phyloP scores from a whole-genome alignment of 2,329 filamentous ascomycete species.

The Aspergillus sp. region DNA sequence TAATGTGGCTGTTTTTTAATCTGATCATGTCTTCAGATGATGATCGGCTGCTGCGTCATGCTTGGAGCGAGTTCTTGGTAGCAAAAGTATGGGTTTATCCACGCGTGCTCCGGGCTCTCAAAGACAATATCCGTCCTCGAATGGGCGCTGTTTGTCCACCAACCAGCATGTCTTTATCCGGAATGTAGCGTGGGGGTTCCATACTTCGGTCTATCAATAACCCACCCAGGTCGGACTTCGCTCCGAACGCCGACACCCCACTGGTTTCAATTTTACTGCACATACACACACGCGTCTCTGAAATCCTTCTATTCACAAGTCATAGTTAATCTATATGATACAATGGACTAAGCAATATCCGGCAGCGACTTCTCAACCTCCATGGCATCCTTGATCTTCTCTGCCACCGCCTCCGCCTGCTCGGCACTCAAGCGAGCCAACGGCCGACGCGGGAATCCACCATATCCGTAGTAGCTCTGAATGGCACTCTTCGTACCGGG shows the following conservation, averaged over 20 bases:
- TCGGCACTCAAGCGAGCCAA: conserved; percentile 36
- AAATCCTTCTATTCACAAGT: background rate
- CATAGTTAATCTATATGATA: background rate
- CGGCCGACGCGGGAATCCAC: conserved; percentile 73
- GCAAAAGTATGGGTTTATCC: background rate
- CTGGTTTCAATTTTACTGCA: background rate
- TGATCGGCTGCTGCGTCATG: no score
- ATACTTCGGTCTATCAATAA: background rate
- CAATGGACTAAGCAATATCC: conserved; percentile 35
- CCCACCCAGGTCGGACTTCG: background rate
- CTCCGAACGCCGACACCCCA: background rate
- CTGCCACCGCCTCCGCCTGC: conserved; percentile 33
- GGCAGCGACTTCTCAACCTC: conserved; percentile 38
- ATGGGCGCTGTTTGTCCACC: background rate
- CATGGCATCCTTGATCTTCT: conserved; percentile 40
- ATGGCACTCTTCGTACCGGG: conserved; percentile 84
- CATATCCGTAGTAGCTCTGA: conserved; percentile 81
- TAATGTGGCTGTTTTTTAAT: no score
- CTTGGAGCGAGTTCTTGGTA: no score
- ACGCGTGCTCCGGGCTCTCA: background rate
- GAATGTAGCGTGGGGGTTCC: background rate
- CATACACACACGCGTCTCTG: background rate
- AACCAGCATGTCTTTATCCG: background rate
- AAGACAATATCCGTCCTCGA: background rate
- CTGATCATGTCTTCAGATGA: no score